Conservation (phyloP, 768 basidiomycete species). For the Krasilnikovozyma curviuscula region DNA sequence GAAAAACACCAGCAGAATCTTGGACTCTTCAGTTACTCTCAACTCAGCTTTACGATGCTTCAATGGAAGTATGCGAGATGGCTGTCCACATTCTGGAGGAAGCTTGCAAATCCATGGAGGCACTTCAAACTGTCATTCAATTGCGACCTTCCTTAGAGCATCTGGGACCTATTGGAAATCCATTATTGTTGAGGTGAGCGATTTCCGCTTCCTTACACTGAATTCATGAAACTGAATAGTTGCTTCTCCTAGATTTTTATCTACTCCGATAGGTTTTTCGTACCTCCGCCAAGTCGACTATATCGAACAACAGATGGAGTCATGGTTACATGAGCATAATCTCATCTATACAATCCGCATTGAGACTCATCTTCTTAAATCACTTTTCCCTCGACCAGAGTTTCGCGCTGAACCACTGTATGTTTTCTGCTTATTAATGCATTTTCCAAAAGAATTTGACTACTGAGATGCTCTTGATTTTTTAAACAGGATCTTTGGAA, state of each 20-base stretch:
- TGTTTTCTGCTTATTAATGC: background rate
- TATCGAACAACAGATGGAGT: slow-evolving; percentile 84
- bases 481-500: slow-evolving; percentile 47
- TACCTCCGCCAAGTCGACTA: slow-evolving; percentile 82
- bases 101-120: slow-evolving; percentile 64
- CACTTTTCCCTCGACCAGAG: background rate
- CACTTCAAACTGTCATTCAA: slow-evolving; percentile 73
- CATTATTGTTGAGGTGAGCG: slow-evolving; percentile 64
- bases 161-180: slow-evolving; percentile 77
- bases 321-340: slow-evolving; percentile 70
- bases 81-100: slow-evolving; percentile 78
- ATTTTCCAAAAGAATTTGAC: background rate
- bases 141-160: slow-evolving; percentile 92
- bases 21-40: slow-evolving; percentile 83
- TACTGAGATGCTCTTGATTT: background rate
- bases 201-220: background rate
- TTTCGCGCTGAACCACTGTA: slow-evolving; percentile 13
- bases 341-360: background rate
- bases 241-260: slow-evolving; percentile 53
- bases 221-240: too few relatives aligned
- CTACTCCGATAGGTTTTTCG: slow-evolving; percentile 74
- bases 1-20: slow-evolving; percentile 42
- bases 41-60: slow-evolving; percentile 88
- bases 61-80: slow-evolving; percentile 69
- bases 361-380: background rate